Evolutionary conservation across 352 stramenopile species (phyloP).

Genomic region (Aphanomyces cochlioides): DNA sequence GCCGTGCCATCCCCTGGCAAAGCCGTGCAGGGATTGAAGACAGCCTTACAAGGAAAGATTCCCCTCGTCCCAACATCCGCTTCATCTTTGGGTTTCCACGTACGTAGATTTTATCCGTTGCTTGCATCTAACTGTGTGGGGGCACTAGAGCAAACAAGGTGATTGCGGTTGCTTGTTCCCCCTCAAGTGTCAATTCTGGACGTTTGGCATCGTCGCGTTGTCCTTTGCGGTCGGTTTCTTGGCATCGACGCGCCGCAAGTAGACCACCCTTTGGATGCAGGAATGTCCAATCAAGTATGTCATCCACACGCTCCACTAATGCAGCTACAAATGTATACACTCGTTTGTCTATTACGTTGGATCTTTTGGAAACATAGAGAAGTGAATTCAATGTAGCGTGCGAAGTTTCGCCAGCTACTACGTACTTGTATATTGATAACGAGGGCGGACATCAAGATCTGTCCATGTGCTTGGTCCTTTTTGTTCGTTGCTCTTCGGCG

Average conservation of each 20-base stretch:
- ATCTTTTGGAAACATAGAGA: no score
- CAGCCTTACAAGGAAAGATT: slow-evolving; percentile 46
- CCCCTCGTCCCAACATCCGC: slow-evolving; percentile 41
- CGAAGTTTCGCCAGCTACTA: no score
- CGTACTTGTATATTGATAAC: no score
- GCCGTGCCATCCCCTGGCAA: slow-evolving; percentile 52
- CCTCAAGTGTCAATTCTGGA: slow-evolving; percentile 64
- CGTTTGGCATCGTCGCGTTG: slow-evolving; percentile 50
- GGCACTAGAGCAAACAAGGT: slow-evolving; percentile 29
- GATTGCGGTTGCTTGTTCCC: slow-evolving; percentile 65
- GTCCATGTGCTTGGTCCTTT: no score
- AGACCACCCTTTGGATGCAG: slow-evolving; percentile 20
- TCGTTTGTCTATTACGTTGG: no score
- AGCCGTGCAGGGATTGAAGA: slow-evolving; percentile 37
- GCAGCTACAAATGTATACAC: neutral
- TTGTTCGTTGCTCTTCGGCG: no score
- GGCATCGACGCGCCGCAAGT: slow-evolving; percentile 52
- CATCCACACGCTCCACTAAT: neutral
- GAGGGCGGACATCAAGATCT: no score
- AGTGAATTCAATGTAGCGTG: no score
- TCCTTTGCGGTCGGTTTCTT: slow-evolving; percentile 62
- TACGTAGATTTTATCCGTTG: neutral
- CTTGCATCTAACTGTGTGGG: slow-evolving; percentile 33
- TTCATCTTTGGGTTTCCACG: neutral
- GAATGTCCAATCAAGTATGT: no score